A percentile compares a stretch with the other conserved stretches of the same genome.
phyloP scores from a whole-genome alignment of 129 eudicot genomes.

The Centrapalus pauciflorus region DNA sequence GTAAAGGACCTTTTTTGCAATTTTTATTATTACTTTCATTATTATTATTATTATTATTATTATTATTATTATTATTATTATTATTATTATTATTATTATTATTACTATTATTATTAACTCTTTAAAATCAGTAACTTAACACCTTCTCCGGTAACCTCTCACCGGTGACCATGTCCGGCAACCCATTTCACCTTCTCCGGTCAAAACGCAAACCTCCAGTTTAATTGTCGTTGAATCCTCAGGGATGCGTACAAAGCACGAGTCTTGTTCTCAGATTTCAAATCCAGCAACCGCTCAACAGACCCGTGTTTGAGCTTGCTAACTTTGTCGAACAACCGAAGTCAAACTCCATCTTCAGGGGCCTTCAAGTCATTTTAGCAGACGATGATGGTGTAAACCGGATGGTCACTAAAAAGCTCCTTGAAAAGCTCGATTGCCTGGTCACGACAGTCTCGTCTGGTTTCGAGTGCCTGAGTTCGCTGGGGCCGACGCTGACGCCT shows the following conservation, averaged over 20 bases:
- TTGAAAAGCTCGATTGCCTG: slow-evolving; percentile 74
- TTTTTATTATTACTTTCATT: too few species aligned
- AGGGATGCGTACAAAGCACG: slow-evolving; percentile 57
- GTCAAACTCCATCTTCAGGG: slow-evolving; percentile 63
- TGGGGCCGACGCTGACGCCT: slow-evolving; percentile 47
- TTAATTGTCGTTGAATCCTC: slow-evolving; percentile 41
- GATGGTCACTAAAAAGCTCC: slow-evolving; percentile 72
- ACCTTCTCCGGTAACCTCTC: too few species aligned
- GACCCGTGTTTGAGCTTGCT: slow-evolving; percentile 35
- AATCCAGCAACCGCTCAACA: slow-evolving; percentile 33
- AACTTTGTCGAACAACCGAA: slow-evolving; percentile 36
- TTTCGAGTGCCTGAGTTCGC: slow-evolving; percentile 55
- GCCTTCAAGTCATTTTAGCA: slow-evolving; percentile 65
- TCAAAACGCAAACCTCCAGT: too few species aligned
- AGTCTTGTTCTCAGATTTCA: slow-evolving; percentile 65
- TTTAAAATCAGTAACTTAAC: too few species aligned
- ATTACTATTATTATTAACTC: too few species aligned
- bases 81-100: too few species aligned
- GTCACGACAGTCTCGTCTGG: slow-evolving; percentile 74
- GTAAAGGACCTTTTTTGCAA: too few species aligned
- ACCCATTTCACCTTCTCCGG: too few species aligned
- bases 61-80: too few species aligned
- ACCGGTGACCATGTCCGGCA: too few species aligned
- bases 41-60: too few species aligned
- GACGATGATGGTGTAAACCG: slow-evolving; percentile 71